Conservation (phyloP, 257 asterid species). For the Scutellaria galericulata region DNA sequence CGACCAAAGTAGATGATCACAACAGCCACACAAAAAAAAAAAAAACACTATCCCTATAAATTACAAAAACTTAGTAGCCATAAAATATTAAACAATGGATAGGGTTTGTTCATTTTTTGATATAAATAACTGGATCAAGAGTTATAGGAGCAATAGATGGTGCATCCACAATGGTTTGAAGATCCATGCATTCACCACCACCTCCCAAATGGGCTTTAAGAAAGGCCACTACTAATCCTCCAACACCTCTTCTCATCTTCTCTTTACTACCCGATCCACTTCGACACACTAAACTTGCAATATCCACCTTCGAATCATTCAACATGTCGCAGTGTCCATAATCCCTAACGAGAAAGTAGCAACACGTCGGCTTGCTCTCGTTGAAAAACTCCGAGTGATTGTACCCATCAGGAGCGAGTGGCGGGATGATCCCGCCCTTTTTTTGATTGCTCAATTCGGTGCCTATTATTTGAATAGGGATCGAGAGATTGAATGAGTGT, state of each 20-base stretch:
- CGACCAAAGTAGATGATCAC: no score
- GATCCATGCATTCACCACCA: slow-evolving; percentile 37
- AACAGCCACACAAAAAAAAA: no score
- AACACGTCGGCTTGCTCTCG: slow-evolving; percentile 73
- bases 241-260: slow-evolving; percentile 64
- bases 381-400: slow-evolving; percentile 72
- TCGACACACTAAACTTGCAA: slow-evolving; percentile 48
- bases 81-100: no score
- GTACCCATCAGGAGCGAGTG: slow-evolving; percentile 62
- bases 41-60: no score
- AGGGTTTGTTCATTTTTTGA: slow-evolving; percentile 33
- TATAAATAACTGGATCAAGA: slow-evolving; percentile 58
- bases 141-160: slow-evolving; percentile 63
- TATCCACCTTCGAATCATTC: slow-evolving; percentile 44
- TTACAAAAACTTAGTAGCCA: no score
- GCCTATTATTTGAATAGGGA: slow-evolving; percentile 64
- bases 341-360: slow-evolving; percentile 69
- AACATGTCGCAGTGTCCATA: slow-evolving; percentile 69
- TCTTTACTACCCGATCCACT: slow-evolving; percentile 54
- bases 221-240: slow-evolving; percentile 74
- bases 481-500: slow-evolving; percentile 47
- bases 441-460: slow-evolving; percentile 56
- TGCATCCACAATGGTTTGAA: slow-evolving; percentile 43
- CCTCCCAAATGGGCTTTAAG: slow-evolving; percentile 63
- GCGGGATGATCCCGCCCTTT: slow-evolving; percentile 43